phyloP scores from a whole-genome alignment of 1,284 basidiomycete species.

The Neolentinus lepideus region DNA sequence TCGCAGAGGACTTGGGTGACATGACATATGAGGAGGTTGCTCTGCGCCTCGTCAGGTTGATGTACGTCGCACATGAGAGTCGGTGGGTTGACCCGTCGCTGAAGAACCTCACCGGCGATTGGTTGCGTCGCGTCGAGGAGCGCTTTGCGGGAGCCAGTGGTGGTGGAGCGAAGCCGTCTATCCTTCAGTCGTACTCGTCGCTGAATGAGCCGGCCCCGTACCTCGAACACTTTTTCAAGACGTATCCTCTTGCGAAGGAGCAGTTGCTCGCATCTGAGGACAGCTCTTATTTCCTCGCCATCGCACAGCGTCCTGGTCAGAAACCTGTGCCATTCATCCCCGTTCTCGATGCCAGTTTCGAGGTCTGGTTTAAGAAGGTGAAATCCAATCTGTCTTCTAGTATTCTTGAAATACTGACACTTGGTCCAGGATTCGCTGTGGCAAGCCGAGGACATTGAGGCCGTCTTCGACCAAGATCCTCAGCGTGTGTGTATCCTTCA shows the following conservation, averaged over 20 bases:
- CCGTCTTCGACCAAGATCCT: conserved; percentile 96
- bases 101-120: conserved; percentile 94
- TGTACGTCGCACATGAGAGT: conserved; percentile 88
- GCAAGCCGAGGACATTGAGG: conserved; percentile 98
- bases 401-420: conserved; percentile 9
- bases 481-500: conserved; percentile 97
- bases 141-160: conserved; percentile 93
- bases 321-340: conserved; percentile 99
- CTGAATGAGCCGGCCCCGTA: conserved; percentile 82
- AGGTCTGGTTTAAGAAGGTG: conserved; percentile 99
- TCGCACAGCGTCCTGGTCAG: conserved; percentile 91
- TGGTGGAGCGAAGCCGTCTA: conserved; percentile 67
- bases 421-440: conserved; percentile 82
- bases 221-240: conserved; percentile 79
- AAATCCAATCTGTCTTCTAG: conserved; percentile 11
- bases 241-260: conserved; percentile 75
- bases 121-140: conserved; percentile 95
- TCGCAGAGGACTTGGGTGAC: conserved; percentile 83
- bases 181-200: conserved; percentile 83
- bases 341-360: conserved; percentile 88
- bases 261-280: conserved; percentile 95
- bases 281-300: conserved; percentile 91
- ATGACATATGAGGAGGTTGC: conserved; percentile 99
- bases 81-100: conserved; percentile 95
- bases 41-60: conserved; percentile 84